Base-by-base conservation (phyloP, 2,329 filamentous ascomycete species). In the Plectosphaerella plurivora region DNA sequence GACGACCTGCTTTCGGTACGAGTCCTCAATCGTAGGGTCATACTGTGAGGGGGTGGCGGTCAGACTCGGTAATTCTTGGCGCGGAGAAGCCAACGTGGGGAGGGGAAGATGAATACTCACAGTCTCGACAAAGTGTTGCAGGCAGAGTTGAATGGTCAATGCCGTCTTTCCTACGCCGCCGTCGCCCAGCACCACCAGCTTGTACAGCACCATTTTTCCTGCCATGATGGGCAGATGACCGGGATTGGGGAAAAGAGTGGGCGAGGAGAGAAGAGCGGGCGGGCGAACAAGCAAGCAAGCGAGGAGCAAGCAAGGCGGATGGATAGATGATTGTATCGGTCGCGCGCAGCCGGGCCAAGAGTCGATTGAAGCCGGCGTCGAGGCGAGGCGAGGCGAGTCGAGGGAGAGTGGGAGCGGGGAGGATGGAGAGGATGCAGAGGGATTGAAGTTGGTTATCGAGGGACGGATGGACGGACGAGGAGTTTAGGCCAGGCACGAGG, bases 51-150 rank as follows among this genome's bases (percentile, higher is more conserved):
- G 45, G 11, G 11, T 18, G 18, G 41, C 10, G n/a, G 41, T 44
- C 37, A 39, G 37, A 44, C 18, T 20, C 10, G 14, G 37, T 7
- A 22, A 8, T 16, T 39, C 37, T 39, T 39, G 37, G 37, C 49
- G 55, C 18, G 41, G 18, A 44, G 11, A n/a, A 18, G 41, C 18
- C 14, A 22, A 22, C 22, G 46, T 24, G 18, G 18, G 39, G 51
- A 16, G 49, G 33, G 37, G 33, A 18, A 45, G 41, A 25, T 45
- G 51, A 50, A 33, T 20, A 77, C 82, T 73, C 74, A 86, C 83
- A 57, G 91, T 97, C 76, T 97, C 93, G 65, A 97, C 92, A 70
- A 99, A 99, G 73, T 99, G 94, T 73, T 97, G 95, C 66, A 97
- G 76, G 71, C 94, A 97, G 64, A 99, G 81, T 85, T 99, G 91